phyloP scores from a whole-genome alignment of 371 early-diverging fungal genomes.

The Nosema granulosis region DNA sequence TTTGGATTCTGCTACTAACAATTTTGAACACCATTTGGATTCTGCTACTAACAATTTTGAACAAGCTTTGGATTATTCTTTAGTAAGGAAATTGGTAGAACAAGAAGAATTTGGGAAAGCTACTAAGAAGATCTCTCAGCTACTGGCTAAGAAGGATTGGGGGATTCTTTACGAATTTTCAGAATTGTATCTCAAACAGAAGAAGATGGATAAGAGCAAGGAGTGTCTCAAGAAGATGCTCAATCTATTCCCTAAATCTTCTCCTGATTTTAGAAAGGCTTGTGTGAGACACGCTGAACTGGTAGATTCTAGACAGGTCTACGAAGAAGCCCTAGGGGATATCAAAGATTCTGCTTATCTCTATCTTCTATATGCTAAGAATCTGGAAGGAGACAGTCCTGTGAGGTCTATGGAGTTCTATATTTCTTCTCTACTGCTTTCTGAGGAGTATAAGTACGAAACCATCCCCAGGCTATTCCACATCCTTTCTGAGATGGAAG shows the following conservation, averaged over 20 bases:
- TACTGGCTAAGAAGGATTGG: constrained; percentile 60
- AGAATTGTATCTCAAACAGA: constrained; percentile 46
- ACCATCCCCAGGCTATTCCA: constrained; percentile 65
- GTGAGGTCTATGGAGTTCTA: constrained; percentile 55
- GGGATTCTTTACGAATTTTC: constrained; percentile 61
- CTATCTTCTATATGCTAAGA: constrained; percentile 62
- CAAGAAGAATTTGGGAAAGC: constrained; percentile 27
- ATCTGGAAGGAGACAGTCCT: constrained; percentile 52
- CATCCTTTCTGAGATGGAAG: constrained; percentile 41
- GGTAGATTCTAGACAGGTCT: constrained; percentile 47
- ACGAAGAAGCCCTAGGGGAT: constrained; percentile 27
- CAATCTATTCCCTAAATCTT: constrained; percentile 26
- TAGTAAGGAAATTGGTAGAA: constrained; percentile 38
- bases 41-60: constrained; percentile 41
- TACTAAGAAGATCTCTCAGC: constrained; percentile 38
- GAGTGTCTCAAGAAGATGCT: constrained; percentile 51
- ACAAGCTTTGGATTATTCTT: constrained; percentile 17
- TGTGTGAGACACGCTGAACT: constrained; percentile 49
- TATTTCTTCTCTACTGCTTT: constrained; percentile 39
- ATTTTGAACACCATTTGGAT: constrained; percentile 30
- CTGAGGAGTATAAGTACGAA: constrained; percentile 53
- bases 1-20: constrained; percentile 20
- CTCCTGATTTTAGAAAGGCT: constrained; percentile 5
- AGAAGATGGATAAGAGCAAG: constrained; percentile 55
- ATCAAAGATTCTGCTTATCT: constrained; percentile 47